A percentile compares a stretch with the other conserved stretches of the same genome.
These are phyloP conservation scores for Blastobotrys proliferans DNA, from an alignment of 1,139 yeast genomes.

Conservation along the genomic window DNA sequence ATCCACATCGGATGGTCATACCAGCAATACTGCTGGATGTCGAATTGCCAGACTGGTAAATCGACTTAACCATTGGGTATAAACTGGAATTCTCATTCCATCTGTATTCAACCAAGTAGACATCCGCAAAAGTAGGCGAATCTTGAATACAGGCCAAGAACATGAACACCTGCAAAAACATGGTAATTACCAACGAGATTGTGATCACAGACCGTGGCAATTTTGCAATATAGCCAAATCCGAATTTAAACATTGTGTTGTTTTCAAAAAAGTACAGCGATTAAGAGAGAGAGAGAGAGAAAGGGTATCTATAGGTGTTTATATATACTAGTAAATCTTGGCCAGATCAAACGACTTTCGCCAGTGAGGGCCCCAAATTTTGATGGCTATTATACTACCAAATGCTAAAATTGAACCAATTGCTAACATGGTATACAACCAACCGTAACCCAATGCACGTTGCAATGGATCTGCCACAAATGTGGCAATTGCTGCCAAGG, in stretches of 20 bases:
- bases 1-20: constrained; percentile 47
- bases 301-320: not conserved
- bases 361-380: constrained; percentile 56
- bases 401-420: constrained; percentile 45
- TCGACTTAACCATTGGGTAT: constrained; percentile 36
- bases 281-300: not conserved
- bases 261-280: not conserved
- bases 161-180: constrained; percentile 47
- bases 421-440: constrained; percentile 62
- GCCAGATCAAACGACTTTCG: constrained; percentile 64
- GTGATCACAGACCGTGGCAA: constrained; percentile 27
- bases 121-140: constrained; percentile 41
- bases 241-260: constrained; percentile 10
- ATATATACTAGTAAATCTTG: constrained; percentile 23
- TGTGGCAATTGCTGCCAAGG: constrained; percentile 71
- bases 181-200: constrained; percentile 38
- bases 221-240: constrained; percentile 15
- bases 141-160: constrained; percentile 49
- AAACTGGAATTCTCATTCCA: constrained; percentile 45
- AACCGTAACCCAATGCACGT: constrained; percentile 63
- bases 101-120: constrained; percentile 44
- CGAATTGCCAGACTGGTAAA: constrained; percentile 33
- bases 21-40: constrained; percentile 26
- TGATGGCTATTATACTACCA: constrained; percentile 46
- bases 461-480: constrained; percentile 67